Evolutionary conservation across 2,329 filamentous ascomycete genomes (phyloP), one percentile per base, ranked within the genome.

Genomic region (Aureobasidium sp.): DNA sequence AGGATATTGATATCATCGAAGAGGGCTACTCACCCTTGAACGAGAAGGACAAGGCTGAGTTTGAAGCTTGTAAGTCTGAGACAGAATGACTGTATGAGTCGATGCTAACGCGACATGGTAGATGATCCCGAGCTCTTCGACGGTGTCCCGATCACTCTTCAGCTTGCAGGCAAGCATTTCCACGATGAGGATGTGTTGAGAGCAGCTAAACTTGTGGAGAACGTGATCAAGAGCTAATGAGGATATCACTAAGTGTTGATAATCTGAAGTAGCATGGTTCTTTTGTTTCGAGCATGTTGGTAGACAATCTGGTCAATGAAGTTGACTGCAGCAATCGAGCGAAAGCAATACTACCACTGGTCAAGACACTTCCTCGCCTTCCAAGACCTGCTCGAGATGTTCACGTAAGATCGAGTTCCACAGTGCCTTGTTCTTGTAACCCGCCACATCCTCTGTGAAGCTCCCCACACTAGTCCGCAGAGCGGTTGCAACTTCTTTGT

Each of bases 1-100:
- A 58, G 48, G 23, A 20, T 9, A 27, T 59, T 1, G 62, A 63
- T 55, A 34, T 37, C 3, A 32, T 53, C 8, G 46, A 63, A 8
- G 27, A 42, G 13, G 34, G 27, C 1, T 60, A 63, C 37, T 32
- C 37, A 17, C 32, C 62, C 0, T 12, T 50, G 23, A 63, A 63
- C 17, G 36, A 46, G 26, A 50, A 63, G 17, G 60, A 62, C 51
- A 41, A 62, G 26, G 42, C 15, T 9, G 60, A 62, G 34, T 72
- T 56, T 66, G 65, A 32, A 68, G 67, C 26, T 72, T 69, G 69
- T 71, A 65, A 44, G 68, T 67, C 6, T 17, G 20, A 10, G 10
- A 13, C 8, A 41, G 20, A n/a, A 20, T 44, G 20, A 13, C 9
- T 13, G 41, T 2, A 12, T 13, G 20, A 4, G 10, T 20, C 41